Evolutionary conservation across 257 asterid genomes (phyloP).

Genomic region (Penstemon eatonii): DNA sequence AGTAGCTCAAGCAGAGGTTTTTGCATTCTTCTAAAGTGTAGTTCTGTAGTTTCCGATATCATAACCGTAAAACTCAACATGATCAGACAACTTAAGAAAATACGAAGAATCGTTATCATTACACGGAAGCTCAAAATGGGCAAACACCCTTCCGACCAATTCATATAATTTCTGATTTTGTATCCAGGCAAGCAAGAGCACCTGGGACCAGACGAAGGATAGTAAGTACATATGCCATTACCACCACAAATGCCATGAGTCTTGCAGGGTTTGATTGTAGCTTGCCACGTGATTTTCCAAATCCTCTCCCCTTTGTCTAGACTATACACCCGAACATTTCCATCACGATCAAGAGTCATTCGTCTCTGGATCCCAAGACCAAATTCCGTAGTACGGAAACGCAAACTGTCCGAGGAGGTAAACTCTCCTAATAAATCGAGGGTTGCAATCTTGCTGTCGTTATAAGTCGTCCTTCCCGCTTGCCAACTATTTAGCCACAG

Average conservation of each 20-base stretch:
- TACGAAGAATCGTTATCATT: neutral
- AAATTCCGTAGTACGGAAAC: slow-evolving; percentile 8
- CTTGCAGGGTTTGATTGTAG: slow-evolving; percentile 20
- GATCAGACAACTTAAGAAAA: slow-evolving; percentile 27
- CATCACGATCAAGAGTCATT: slow-evolving; percentile 31
- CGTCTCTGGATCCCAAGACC: slow-evolving; percentile 25
- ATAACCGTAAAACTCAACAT: slow-evolving; percentile 42
- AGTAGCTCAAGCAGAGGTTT: slow-evolving; percentile 27
- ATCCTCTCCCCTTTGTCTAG: slow-evolving; percentile 17
- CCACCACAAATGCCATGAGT: slow-evolving; percentile 46
- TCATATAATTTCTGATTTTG: slow-evolving; percentile 32
- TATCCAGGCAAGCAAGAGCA: slow-evolving; percentile 47
- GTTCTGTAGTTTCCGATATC: slow-evolving; percentile 30
- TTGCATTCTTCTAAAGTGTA: slow-evolving; percentile 27
- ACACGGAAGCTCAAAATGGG: slow-evolving; percentile 33
- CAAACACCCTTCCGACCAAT: slow-evolving; percentile 45
- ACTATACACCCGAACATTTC: slow-evolving; percentile 38
- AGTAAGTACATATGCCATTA: slow-evolving; percentile 36
- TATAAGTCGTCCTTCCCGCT: slow-evolving; percentile 15
- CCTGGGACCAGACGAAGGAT: slow-evolving; percentile 10
- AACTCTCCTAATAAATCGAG: slow-evolving; percentile 20
- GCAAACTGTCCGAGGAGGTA: slow-evolving; percentile 17
- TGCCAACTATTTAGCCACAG: slow-evolving; percentile 16
- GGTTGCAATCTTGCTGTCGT: slow-evolving; percentile 16
- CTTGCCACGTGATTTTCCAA: slow-evolving; percentile 47